phyloP scores from a whole-genome alignment of 2,329 filamentous ascomycete genomes.

The Pseudogymnoascus sp. region DNA sequence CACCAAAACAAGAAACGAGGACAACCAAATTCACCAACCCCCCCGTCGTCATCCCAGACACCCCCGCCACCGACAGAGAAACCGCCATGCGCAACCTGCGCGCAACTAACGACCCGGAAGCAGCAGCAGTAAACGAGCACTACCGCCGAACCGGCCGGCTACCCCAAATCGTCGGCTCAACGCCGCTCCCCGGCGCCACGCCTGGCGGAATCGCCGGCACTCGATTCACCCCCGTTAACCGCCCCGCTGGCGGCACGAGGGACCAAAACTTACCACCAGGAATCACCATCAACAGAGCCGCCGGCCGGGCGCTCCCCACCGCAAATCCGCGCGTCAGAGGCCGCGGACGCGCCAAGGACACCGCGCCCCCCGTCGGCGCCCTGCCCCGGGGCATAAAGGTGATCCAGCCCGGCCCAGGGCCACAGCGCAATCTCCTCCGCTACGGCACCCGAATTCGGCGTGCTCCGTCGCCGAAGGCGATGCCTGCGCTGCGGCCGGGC shows the following conservation, averaged over 20 bases:
- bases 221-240: background rate
- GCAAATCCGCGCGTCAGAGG: background rate
- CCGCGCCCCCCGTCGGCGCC: too few relatives aligned
- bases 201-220: background rate
- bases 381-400: background rate
- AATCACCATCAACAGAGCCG: background rate
- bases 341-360: too few relatives aligned
- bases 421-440: too few relatives aligned
- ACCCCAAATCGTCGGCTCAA: background rate
- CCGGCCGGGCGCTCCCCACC: background rate
- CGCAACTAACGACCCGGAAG: background rate
- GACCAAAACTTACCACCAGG: background rate
- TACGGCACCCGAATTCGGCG: background rate
- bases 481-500: background rate
- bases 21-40: background rate
- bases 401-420: background rate
- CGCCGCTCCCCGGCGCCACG: background rate
- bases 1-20: background rate
- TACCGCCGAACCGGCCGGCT: background rate
- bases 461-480: background rate
- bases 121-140: background rate
- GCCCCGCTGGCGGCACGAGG: background rate
- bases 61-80: background rate
- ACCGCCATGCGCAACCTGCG: background rate
- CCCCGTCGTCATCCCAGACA: background rate